Base-by-base conservation (phyloP, 768 basidiomycete species). In the Phylloporus arenicola region DNA sequence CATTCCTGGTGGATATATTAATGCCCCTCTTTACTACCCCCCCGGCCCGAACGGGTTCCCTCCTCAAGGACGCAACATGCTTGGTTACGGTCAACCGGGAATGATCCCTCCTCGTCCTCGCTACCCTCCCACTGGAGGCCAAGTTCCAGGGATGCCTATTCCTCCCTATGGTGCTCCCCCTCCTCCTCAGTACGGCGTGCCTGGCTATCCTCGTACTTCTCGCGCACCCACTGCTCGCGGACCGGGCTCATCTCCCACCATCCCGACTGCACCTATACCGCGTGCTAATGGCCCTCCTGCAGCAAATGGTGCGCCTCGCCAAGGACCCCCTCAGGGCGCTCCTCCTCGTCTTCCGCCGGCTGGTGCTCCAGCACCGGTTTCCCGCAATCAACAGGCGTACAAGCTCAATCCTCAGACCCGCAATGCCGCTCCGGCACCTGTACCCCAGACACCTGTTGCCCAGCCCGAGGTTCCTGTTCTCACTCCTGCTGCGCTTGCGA, bases 61-160 rank as follows among this genome's bases (percentile, higher is more conserved):
- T 84, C 90, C 65, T n/a, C 65, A 65, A 35, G 53, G 65, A 83
- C 89, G 71, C 70, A 70, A 54, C 80, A 84, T 60, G 86, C 90
- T 66, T 73, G 77, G 55, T 80, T 95, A 77, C 88, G 92, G 73
- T 78, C 88, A 88, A 59, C 88, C 87, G 11, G 82, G 87, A 54
- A 88, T 90, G 80, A 81, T 90, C 72, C 88, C 89, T 58, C 88
- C 88, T 72, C 88, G 89, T 67, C 84, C 88, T 57, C 87, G 89
- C 61, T 90, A 88, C 68, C 78, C 81, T 40, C 87, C 88, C 55
- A 70, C 69, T 54, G 79, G 84, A 62, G 79, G 79, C 42, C 83
- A 81, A 65, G 81, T 84, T 60, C 75, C 82, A 48, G 87, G 87
- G 50, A 88, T 92, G 77, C 84, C 86, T 48, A 76, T 89, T 22